A percentile compares a stretch with the other conserved stretches of the same genome.
Conservation (phyloP, 495 filamentous ascomycete species). For the Penicillium salamii region DNA sequence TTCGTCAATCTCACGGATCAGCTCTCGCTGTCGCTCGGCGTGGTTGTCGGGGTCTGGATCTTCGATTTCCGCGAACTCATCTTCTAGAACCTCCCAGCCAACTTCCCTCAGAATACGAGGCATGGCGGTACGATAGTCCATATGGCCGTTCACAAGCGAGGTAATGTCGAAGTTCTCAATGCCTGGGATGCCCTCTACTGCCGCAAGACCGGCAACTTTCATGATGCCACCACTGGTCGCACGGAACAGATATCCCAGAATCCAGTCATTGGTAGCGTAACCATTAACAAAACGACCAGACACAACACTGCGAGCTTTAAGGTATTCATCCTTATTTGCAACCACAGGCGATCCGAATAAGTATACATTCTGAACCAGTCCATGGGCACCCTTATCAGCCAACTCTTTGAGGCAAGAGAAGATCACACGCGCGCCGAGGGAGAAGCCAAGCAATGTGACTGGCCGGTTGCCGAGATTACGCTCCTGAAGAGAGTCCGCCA, state of each 20-base stretch:
- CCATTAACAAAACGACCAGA: constrained; percentile 92
- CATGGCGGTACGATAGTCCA: constrained; percentile 94
- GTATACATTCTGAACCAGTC: constrained; percentile 92
- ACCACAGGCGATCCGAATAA: constrained; percentile 92
- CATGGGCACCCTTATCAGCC: constrained; percentile 79
- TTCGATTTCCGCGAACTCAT: constrained; percentile 96
- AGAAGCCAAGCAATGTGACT: constrained; percentile 95
- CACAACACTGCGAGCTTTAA: constrained; percentile 75
- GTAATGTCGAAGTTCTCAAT: constrained; percentile 92
- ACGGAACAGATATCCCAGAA: constrained; percentile 94
- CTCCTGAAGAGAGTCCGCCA: constrained; percentile 91
- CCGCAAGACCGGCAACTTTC: constrained; percentile 83
- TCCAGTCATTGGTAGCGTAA: constrained; percentile 95
- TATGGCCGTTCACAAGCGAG: constrained; percentile 84
- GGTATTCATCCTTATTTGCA: constrained; percentile 87
- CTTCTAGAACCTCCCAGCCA: constrained; percentile 85
- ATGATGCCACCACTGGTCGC: constrained; percentile 90
- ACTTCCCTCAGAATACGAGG: constrained; percentile 78
- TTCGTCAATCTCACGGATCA: constrained; percentile 96
- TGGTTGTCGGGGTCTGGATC: constrained; percentile 97
- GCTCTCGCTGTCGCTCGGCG: constrained; percentile 78
- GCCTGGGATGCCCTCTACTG: constrained; percentile 71
- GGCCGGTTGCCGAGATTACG: constrained; percentile 88
- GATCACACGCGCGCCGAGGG: constrained; percentile 87
- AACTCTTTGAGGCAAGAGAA: constrained; percentile 90